Evolutionary conservation across 1,284 basidiomycete species (phyloP).

Genomic region (Dichomitus squalens): DNA sequence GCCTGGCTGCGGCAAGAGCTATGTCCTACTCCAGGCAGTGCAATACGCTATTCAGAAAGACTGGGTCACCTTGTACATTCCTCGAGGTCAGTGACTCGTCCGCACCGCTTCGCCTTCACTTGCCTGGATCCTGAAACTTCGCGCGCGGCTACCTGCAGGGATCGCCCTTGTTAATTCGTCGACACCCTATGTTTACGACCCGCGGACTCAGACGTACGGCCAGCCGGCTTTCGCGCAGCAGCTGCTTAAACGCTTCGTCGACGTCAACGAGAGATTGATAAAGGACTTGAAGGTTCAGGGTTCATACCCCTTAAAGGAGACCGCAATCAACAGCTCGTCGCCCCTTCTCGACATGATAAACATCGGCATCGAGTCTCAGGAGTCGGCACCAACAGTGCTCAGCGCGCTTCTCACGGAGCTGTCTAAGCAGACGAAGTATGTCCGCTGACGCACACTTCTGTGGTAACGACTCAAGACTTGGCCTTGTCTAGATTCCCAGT

Average conservation of each 20-base stretch:
- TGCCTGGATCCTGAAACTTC: not conserved
- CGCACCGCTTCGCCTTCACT: not conserved
- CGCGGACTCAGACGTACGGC: slow-evolving; percentile 75
- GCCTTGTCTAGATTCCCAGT: slow-evolving; percentile 59
- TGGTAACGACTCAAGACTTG: not conserved
- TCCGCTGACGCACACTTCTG: not conserved
- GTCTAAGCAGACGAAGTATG: slow-evolving; percentile 61
- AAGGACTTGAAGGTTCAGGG: slow-evolving; percentile 41
- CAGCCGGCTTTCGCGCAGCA: slow-evolving; percentile 72
- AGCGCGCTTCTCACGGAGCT: slow-evolving; percentile 68
- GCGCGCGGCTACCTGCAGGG: slow-evolving; percentile 38
- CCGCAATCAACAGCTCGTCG: slow-evolving; percentile 50
- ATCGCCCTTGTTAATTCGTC: slow-evolving; percentile 81
- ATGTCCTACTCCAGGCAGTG: slow-evolving; percentile 79
- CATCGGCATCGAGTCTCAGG: slow-evolving; percentile 56
- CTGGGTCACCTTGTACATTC: slow-evolving; percentile 92
- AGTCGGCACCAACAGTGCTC: slow-evolving; percentile 65
- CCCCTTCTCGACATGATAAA: slow-evolving; percentile 61
- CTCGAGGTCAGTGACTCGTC: slow-evolving; percentile 56
- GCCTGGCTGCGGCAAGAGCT: slow-evolving; percentile 84
- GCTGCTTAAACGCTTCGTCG: slow-evolving; percentile 58
- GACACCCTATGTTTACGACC: slow-evolving; percentile 75
- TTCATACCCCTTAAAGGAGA: slow-evolving; percentile 49
- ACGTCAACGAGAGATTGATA: slow-evolving; percentile 53
- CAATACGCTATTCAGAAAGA: slow-evolving; percentile 70